These are phyloP conservation scores for Caryopteris hybrid DNA, from an alignment of 305 asterid species.

Conservation along the genomic window DNA sequence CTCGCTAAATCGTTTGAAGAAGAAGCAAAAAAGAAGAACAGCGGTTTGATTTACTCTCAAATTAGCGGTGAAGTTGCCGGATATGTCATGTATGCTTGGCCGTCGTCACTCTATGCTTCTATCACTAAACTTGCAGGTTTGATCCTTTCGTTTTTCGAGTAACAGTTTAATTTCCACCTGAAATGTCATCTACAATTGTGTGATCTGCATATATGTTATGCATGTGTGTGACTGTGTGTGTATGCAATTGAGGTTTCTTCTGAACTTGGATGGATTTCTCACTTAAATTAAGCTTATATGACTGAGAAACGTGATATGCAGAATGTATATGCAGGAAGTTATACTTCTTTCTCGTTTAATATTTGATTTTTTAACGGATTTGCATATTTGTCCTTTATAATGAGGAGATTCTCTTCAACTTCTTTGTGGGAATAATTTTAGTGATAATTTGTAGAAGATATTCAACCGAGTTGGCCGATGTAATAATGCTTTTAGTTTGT, in stretches of 20 bases:
- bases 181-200: neutral
- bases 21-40: constrained; percentile 62
- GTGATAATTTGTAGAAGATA: neutral
- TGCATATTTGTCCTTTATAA: neutral
- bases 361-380: neutral
- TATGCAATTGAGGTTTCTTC: neutral
- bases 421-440: no score
- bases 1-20: constrained; percentile 63
- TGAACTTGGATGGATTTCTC: neutral
- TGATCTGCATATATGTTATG: no score
- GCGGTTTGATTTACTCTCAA: constrained; percentile 51
- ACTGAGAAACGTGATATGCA: neutral
- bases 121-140: constrained; percentile 86
- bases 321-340: neutral
- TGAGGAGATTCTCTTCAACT: neutral
- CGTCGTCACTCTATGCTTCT: constrained; percentile 73
- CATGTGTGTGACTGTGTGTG: no score
- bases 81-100: constrained; percentile 80
- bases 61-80: constrained; percentile 62
- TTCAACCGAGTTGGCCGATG: neutral
- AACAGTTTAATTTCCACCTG: neutral
- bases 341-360: neutral
- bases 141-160: neutral
- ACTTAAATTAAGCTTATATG: neutral
- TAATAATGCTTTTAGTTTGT: neutral